Evolutionary conservation across 169 alveolate genomes (phyloP).

Genomic region (Blepharisma undulans): DNA sequence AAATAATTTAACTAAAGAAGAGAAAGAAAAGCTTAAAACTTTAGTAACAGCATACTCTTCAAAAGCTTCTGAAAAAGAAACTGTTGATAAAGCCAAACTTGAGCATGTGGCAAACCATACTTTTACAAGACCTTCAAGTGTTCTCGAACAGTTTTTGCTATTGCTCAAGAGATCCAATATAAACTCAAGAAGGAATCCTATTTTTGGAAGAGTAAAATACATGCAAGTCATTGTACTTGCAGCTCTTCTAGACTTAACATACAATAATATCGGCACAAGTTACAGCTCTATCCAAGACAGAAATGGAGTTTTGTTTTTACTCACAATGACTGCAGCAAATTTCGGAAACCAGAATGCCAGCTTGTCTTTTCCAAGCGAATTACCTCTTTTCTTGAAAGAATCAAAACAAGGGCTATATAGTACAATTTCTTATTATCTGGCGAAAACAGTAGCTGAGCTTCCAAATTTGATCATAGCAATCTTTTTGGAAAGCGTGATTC

Average conservation of each 20-base stretch:
- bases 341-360: conserved; percentile 13
- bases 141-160: not conserved
- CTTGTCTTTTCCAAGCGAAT: conserved; percentile 16
- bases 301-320: conserved; percentile 51
- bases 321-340: conserved; percentile 26
- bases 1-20: not conserved
- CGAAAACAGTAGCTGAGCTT: conserved; percentile 27
- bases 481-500: not conserved
- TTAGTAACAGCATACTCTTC: conserved; percentile 30
- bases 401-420: conserved; percentile 8
- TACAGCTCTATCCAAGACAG: conserved; percentile 5
- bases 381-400: conserved; percentile 27
- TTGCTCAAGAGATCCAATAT: not conserved
- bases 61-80: not conserved
- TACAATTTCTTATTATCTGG: not conserved
- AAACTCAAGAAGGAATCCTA: conserved; percentile 4
- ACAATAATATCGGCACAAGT: not conserved
- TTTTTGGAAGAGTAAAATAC: not conserved
- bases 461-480: conserved; percentile 43
- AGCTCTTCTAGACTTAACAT: conserved; percentile 11
- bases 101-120: not conserved
- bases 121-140: not conserved
- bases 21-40: conserved; percentile 36
- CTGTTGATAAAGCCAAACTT: not conserved
- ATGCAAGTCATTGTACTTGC: not conserved